Percentiles rank a stretch among this genome's conserved stretches.
Conservation (phyloP, 31 red algal genomes). For the Odonthalia washingtoniensis region DNA sequence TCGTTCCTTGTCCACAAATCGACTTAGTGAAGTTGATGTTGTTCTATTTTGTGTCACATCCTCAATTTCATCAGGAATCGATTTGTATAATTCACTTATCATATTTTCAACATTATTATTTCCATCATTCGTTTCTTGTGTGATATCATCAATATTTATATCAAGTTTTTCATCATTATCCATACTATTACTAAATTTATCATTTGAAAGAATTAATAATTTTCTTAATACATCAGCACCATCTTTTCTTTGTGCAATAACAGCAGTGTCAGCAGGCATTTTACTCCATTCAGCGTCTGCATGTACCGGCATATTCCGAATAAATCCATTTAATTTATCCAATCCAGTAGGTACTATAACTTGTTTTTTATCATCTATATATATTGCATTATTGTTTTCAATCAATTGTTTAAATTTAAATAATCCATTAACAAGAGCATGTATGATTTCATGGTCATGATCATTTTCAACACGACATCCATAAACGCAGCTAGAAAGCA, state of each 20-base stretch:
- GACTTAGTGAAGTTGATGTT: too few species aligned
- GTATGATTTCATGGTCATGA: slow-evolving; percentile 63
- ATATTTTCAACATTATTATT: too few species aligned
- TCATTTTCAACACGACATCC: slow-evolving; percentile 62
- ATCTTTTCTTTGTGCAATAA: slow-evolving; percentile 24
- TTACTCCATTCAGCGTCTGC: slow-evolving; percentile 53
- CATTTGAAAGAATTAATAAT: slow-evolving; percentile 37
- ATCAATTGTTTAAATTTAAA: slow-evolving; percentile 11
- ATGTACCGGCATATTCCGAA: slow-evolving; percentile 17
- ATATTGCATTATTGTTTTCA: too few species aligned
- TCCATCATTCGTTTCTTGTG: background rate
- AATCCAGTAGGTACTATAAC: too few species aligned
- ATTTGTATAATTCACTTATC: too few species aligned
- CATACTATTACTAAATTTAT: slow-evolving; percentile 4
- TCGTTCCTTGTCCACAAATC: too few species aligned
- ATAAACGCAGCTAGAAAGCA: slow-evolving; percentile 53
- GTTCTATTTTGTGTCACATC: too few species aligned
- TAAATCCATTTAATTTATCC: background rate
- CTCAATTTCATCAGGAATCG: too few species aligned
- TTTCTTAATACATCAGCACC: slow-evolving; percentile 43
- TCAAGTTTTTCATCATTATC: too few species aligned
- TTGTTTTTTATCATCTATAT: too few species aligned
- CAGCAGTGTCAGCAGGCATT: slow-evolving; percentile 59
- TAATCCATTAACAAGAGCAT: slow-evolving; percentile 61
- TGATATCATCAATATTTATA: too few species aligned